Evolutionary conservation across 2,329 filamentous ascomycete genomes (phyloP).

Genomic region (Diplodia seriata): DNA sequence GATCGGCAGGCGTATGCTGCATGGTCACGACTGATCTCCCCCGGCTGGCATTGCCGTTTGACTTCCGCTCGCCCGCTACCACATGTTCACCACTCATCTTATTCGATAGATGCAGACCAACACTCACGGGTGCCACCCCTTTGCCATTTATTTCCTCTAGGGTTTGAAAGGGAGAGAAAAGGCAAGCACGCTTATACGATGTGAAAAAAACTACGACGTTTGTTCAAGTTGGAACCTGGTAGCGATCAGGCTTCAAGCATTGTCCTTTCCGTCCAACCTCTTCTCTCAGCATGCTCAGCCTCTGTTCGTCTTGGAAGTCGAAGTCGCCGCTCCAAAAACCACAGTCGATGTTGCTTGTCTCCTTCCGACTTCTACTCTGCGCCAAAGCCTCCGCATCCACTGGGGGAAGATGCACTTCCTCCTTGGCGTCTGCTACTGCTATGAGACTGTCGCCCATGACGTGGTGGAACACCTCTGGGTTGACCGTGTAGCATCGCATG

Average conservation of each 20-base stretch:
- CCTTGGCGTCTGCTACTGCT: slow-evolving; percentile 41
- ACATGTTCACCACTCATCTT: background rate
- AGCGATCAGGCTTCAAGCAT: slow-evolving; percentile 44
- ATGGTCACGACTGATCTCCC: background rate
- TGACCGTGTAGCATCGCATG: slow-evolving; percentile 52
- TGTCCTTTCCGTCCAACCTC: slow-evolving; percentile 48
- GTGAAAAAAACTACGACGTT: background rate
- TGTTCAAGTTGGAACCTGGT: background rate
- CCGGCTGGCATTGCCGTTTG: background rate
- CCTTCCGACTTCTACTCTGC: slow-evolving; percentile 43
- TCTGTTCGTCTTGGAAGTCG: slow-evolving; percentile 41
- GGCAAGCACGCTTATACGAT: background rate
- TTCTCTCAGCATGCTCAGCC: slow-evolving; percentile 46
- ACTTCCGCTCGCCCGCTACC: background rate
- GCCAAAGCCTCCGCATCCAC: slow-evolving; percentile 45
- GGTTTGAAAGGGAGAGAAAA: background rate
- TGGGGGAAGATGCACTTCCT: slow-evolving; percentile 40
- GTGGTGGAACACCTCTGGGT: slow-evolving; percentile 55
- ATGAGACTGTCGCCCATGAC: slow-evolving; percentile 50
- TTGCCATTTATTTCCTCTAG: background rate
- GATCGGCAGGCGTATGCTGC: background rate
- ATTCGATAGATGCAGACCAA: too few relatives aligned
- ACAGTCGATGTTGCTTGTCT: slow-evolving; percentile 49
- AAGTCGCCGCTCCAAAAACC: slow-evolving; percentile 51
- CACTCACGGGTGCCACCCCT: too few relatives aligned